Evolutionary conservation across 2,329 filamentous ascomycete genomes (phyloP), one percentile per base, ranked within the genome.

Genomic region (Epichloe uncinata): DNA sequence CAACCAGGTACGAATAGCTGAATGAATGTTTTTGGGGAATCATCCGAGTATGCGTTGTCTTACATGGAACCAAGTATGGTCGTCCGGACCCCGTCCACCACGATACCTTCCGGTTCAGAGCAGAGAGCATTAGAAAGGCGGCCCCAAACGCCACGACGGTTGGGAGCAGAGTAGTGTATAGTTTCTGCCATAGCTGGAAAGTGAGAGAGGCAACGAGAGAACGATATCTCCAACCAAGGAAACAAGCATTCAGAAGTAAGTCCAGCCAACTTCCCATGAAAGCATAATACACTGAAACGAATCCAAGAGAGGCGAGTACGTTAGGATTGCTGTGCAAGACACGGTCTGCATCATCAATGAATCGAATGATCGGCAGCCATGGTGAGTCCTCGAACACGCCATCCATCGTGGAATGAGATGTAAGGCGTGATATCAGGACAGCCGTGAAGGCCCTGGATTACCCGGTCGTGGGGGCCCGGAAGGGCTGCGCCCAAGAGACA

Each of bases 1-100:
- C 78, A 43, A 82, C 71, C 1, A 89, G 73, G 61, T 88, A 87
- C 0, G 82, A 81, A 60, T 87, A 87, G 1, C 70, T 70, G 59
- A 90, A 89, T 0, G 73, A 73, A 60, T 88, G 81, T 52, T 74
- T 78, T 59, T 79, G 73, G 0, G 85, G 85, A 51, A 83, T 81
- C n/a, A 84, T 61, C 16, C 84, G 73, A 4, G 75, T 69, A 61
- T 89, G 85, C 2, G 74, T 80, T 13, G 81, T 86, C 42, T 68
- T 71, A 57, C 79, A 80, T 7, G 83, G 82, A 41, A 88, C 77
- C 12, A 89, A 65, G 50, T 79, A 65, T 3, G 78, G 73, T n/a
- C 49, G 51, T 36, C 51, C 51, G 13, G 45, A 45, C 15, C 55
- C 52, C 6, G 48, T 38, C 53, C 50, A 54, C 15, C 42, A 15